phyloP scores from a whole-genome alignment of 2,329 filamentous ascomycete genomes.

The Ophiostoma sp. region DNA sequence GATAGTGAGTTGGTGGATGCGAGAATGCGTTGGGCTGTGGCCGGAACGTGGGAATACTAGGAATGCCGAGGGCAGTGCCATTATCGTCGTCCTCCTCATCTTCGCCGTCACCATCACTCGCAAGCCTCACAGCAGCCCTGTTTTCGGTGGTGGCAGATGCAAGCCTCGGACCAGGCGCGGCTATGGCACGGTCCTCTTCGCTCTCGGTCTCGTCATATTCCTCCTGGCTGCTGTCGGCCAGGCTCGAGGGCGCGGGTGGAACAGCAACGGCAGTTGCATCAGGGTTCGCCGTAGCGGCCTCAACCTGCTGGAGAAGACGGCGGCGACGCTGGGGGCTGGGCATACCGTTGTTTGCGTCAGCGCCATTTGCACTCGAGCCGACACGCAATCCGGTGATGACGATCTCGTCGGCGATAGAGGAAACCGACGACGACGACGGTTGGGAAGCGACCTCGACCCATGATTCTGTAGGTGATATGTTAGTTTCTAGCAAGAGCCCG shows the following conservation, averaged over 20 bases:
- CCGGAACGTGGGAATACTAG: conserved; percentile 52
- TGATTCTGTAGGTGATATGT: conserved; percentile 58
- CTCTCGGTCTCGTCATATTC: conserved; percentile 92
- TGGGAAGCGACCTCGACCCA: conserved; percentile 94
- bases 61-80: conserved; percentile 68
- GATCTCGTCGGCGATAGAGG: conserved; percentile 79
- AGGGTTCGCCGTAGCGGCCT: conserved; percentile 33
- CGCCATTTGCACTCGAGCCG: conserved; percentile 48
- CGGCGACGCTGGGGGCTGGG: conserved; percentile 57
- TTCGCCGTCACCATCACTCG: conserved; percentile 33
- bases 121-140: conserved; percentile 32
- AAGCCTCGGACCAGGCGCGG: conserved; percentile 26
- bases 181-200: conserved; percentile 67
- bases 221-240: conserved; percentile 71
- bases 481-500: not conserved
- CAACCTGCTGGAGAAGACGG: conserved; percentile 40
- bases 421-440: conserved; percentile 87
- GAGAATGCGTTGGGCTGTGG: conserved; percentile 91
- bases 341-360: conserved; percentile 37
- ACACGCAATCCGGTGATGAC: conserved; percentile 82
- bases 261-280: conserved; percentile 29
- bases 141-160: too few species aligned
- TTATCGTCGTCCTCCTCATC: conserved; percentile 62
- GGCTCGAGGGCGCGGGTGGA: conserved; percentile 28
- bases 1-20: conserved; percentile 60